These are phyloP conservation scores for Alnus glutinosa DNA, from an alignment of 306 rosid genomes.

Conservation along the genomic window DNA sequence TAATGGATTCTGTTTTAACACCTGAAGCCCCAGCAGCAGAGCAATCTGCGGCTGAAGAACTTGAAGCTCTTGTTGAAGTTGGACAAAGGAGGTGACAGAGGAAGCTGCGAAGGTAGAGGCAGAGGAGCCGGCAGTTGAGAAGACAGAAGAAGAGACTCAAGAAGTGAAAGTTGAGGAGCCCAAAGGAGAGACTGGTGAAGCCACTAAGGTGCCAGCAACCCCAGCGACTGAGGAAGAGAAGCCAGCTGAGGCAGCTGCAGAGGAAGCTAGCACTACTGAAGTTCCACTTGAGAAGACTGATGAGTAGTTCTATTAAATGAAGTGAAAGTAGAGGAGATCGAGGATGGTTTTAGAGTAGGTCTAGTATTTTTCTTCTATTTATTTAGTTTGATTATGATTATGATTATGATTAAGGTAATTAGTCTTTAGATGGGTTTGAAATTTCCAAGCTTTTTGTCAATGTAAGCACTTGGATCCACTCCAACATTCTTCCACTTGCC, in stretches of 20 bases:
- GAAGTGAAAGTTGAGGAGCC: slow-evolving; percentile 47
- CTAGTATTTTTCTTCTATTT: slow-evolving; percentile 31
- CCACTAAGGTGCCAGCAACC: slow-evolving; percentile 23
- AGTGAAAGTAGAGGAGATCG: background rate
- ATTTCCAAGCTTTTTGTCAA: slow-evolving; percentile 32
- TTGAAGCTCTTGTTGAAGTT: slow-evolving; percentile 40
- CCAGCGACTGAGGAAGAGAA: slow-evolving; percentile 40
- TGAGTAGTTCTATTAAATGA: slow-evolving; percentile 34
- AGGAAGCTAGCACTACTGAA: slow-evolving; percentile 30
- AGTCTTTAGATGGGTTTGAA: slow-evolving; percentile 31
- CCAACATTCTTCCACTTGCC: slow-evolving; percentile 30
- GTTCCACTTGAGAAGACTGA: slow-evolving; percentile 52
- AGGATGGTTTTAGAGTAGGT: slow-evolving; percentile 18
- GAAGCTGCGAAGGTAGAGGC: slow-evolving; percentile 46
- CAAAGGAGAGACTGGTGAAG: slow-evolving; percentile 17
- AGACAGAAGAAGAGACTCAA: slow-evolving; percentile 28
- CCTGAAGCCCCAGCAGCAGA: slow-evolving; percentile 22
- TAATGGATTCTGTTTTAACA: too few relatives aligned
- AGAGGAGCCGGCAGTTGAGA: slow-evolving; percentile 38
- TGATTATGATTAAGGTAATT: slow-evolving; percentile 6
- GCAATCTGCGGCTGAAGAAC: slow-evolving; percentile 17
- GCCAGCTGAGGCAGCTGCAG: slow-evolving; percentile 41
- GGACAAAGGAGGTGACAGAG: slow-evolving; percentile 51
- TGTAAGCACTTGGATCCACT: slow-evolving; percentile 36
- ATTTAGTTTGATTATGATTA: slow-evolving; percentile 29